Conservation (phyloP, 2,329 filamentous ascomycete genomes). For the Cladosporium velox region DNA sequence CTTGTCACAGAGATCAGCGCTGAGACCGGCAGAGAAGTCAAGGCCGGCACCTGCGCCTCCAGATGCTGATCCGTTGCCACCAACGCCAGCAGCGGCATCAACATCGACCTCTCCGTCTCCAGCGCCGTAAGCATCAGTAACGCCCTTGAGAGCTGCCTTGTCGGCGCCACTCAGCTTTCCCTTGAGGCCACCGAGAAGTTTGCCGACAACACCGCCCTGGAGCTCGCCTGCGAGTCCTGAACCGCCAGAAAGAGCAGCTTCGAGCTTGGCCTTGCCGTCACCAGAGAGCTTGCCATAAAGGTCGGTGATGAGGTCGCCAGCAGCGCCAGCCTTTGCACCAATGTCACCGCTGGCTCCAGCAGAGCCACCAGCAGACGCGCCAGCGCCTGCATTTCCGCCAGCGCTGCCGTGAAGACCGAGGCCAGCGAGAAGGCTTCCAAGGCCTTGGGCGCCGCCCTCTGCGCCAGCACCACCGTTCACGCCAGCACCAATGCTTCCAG, state of each 20-base stretch:
- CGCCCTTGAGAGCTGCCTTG: constrained; percentile 5
- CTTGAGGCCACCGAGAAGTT: constrained; percentile 19
- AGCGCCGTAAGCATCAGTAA: constrained; percentile 12
- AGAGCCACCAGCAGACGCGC: neutral
- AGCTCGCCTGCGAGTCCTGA: neutral
- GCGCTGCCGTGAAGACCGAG: constrained; percentile 10
- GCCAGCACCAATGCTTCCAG: constrained; percentile 3
- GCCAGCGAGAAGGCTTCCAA: constrained; percentile 4
- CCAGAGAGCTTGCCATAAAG: constrained; percentile 14
- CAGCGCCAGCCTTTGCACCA: constrained; percentile 12
- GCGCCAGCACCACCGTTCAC: neutral
- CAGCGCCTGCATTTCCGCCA: neutral
- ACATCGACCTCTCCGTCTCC: constrained; percentile 6
- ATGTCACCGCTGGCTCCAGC: constrained; percentile 7
- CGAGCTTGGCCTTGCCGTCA: neutral
- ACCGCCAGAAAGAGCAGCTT: constrained; percentile 2
- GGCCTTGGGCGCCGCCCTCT: neutral
- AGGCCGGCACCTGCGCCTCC: neutral
- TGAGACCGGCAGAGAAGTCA: constrained; percentile 7
- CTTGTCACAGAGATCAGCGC: neutral
- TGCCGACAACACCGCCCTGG: constrained; percentile 27
- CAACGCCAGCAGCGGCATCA: neutral
- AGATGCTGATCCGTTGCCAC: neutral
- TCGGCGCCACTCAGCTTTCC: constrained; percentile 9
- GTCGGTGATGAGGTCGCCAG: constrained; percentile 10